Evolutionary conservation across 768 basidiomycete species (phyloP), one percentile per base, ranked within the genome.

Genomic region (Hydnomerulius pinastri): DNA sequence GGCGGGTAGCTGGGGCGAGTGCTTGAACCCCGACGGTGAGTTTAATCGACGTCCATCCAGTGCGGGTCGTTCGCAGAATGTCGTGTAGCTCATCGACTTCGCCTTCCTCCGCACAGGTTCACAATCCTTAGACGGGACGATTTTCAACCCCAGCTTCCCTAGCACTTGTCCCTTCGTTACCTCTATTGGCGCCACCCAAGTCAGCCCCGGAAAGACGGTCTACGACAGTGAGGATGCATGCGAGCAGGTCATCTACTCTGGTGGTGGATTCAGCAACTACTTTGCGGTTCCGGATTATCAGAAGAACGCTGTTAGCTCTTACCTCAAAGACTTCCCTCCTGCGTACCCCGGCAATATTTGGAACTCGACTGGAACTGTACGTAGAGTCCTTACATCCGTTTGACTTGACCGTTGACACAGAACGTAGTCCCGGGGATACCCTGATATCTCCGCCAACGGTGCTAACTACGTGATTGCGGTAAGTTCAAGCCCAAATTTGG

Each of bases 171-270:
- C 77, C 18, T 79, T 65, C 48, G 58, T 79, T 25, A 78, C 78
- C 2, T 64, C 72, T 2, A 67, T 80, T 12, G 77, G 80, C 21
- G 79, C 75, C 7, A 80, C 80, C 2, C 74, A 74, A 60, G 58
- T 78, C 21, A 71, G 71, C 18, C 64, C 70, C 4, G 64, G 64
- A 29, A 45, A 59, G 2, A 68, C 65, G 10, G 67, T 67, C n/a
- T 56, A 44, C 4, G 58, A 65, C 0, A 51, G 48, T 12, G 71
- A 71, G 48, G 51, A 48, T 32, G 70, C 66, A 24, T 71, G 70
- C 23, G 59, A 63, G 43, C 53, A 63, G 32, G 53, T 55, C 1
- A 68, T 63, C 28, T 64, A 61, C 43, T 61, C 63, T 24, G 57
- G 66, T 28, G 69, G 69, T 11, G 69, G 71, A 33, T 71, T 66